These are phyloP conservation scores for Pseudonitzschia pungens DNA, from an alignment of 108 stramenopile species.

Conservation along the genomic window DNA sequence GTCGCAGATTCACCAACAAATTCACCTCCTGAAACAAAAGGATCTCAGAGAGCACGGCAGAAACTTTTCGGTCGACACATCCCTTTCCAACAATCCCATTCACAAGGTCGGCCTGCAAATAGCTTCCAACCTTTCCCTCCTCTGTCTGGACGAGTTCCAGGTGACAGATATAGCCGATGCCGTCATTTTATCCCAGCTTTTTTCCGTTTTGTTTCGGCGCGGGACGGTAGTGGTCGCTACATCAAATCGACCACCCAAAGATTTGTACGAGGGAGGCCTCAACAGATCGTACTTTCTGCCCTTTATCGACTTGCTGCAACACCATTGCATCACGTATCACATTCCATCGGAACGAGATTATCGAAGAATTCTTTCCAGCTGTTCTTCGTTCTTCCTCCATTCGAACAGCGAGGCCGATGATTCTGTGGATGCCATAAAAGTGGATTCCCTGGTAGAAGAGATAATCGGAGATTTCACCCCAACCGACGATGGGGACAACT, in stretches of 20 bases:
- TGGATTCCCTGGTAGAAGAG: constrained; percentile 14
- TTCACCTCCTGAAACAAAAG: constrained; percentile 78
- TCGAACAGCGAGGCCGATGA: background rate
- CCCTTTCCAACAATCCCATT: constrained; percentile 64
- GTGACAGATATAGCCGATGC: constrained; percentile 99
- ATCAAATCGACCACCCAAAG: constrained; percentile 89
- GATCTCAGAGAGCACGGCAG: constrained; percentile 53
- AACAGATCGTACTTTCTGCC: constrained; percentile 95
- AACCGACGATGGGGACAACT: background rate
- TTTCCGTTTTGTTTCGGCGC: constrained; percentile 57
- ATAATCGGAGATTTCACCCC: background rate
- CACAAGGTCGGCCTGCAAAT: constrained; percentile 60
- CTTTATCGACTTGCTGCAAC: constrained; percentile 83
- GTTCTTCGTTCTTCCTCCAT: constrained; percentile 30
- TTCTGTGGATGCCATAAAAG: background rate
- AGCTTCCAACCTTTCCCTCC: constrained; percentile 59
- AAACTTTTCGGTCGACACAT: constrained; percentile 63
- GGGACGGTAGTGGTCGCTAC: constrained; percentile 94
- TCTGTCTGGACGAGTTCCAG: constrained; percentile 99
- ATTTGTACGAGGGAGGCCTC: constrained; percentile 95
- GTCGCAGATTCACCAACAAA: constrained; percentile 81
- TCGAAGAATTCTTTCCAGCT: constrained; percentile 28
- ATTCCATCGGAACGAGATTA: constrained; percentile 68
- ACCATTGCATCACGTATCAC: constrained; percentile 73
- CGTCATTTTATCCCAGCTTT: constrained; percentile 80